phyloP scores from a whole-genome alignment of 345 rosid genomes.

The Hypericum androsaemum region DNA sequence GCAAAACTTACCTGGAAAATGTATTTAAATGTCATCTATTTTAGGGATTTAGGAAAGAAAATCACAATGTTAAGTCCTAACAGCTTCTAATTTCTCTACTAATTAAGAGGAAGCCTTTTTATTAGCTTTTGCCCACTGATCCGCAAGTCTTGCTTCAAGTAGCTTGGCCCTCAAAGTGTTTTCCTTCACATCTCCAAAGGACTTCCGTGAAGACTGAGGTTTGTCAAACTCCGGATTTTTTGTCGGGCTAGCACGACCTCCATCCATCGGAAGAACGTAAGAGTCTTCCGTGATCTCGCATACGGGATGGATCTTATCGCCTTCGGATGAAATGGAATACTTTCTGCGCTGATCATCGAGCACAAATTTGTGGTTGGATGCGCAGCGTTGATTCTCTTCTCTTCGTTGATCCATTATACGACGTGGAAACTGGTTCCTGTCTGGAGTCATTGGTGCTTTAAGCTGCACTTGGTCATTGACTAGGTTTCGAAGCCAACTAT shows the following conservation, averaged over 20 bases:
- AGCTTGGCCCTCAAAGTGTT: conserved; percentile 18
- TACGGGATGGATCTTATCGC: conserved; percentile 52
- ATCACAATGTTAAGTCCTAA: no score
- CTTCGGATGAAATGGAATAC: conserved; percentile 56
- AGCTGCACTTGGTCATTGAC: no score
- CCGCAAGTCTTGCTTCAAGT: conserved; percentile 74
- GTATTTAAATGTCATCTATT: no score
- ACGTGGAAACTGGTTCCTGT: conserved; percentile 1
- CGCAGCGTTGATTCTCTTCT: conserved; percentile 24
- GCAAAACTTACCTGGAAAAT: no score
- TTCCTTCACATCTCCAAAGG: conserved; percentile 12
- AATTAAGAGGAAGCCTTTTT: conserved; percentile 22
- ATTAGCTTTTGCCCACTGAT: conserved; percentile 34
- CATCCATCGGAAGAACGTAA: conserved; percentile 14
- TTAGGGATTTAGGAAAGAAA: no score
- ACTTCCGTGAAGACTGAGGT: conserved; percentile 3
- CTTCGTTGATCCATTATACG: conserved; percentile 8
- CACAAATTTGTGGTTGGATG: conserved; percentile 4
- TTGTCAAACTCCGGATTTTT: conserved; percentile 11
- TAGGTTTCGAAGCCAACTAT: no score
- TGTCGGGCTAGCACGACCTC: conserved; percentile 19
- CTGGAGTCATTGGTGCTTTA: conserved; percentile 1
- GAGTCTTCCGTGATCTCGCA: conserved; percentile 26
- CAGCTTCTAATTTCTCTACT: no score
- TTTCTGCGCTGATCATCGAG: conserved; percentile 18